phyloP scores from a whole-genome alignment of 2,329 filamentous ascomycete genomes.

The Claviceps digitariae region DNA sequence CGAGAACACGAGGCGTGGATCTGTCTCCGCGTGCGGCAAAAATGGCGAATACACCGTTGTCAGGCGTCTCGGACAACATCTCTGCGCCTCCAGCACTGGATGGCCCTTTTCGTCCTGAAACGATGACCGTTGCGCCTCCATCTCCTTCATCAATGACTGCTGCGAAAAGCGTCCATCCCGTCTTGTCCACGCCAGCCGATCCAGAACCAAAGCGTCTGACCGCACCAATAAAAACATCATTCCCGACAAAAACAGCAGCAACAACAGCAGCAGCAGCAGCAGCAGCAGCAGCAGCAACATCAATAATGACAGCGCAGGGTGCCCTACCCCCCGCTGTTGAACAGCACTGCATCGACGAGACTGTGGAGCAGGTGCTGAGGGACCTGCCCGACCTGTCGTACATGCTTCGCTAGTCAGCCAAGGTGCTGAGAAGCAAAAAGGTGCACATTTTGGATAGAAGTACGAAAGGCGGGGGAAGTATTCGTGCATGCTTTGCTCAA shows the following conservation, averaged over 20 bases:
- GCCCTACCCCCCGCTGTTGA: neutral
- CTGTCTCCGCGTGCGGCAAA: too few relatives aligned
- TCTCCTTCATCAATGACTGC: neutral
- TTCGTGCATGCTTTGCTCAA: too few relatives aligned
- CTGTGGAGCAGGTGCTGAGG: constrained; percentile 21
- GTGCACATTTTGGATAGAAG: too few relatives aligned
- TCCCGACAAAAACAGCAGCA: neutral
- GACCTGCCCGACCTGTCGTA: constrained; percentile 31
- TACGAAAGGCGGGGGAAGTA: too few relatives aligned
- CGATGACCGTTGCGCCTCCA: neutral
- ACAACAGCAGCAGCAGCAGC: neutral
- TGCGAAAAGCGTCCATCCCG: neutral
- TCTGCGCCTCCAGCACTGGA: neutral
- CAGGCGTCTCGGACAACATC: too few relatives aligned
- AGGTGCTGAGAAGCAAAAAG: neutral
- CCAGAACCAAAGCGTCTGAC: neutral
- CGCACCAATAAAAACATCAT: neutral
- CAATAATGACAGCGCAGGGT: neutral
- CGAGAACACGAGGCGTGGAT: too few relatives aligned
- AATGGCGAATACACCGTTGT: too few relatives aligned
- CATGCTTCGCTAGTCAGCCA: constrained; percentile 25
- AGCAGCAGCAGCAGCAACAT: neutral
- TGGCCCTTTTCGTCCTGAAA: too few relatives aligned
- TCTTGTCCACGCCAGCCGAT: neutral
- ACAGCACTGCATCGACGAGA: constrained; percentile 15